phyloP scores from a whole-genome alignment of 164 flowering plant species.

The Santalum album region DNA sequence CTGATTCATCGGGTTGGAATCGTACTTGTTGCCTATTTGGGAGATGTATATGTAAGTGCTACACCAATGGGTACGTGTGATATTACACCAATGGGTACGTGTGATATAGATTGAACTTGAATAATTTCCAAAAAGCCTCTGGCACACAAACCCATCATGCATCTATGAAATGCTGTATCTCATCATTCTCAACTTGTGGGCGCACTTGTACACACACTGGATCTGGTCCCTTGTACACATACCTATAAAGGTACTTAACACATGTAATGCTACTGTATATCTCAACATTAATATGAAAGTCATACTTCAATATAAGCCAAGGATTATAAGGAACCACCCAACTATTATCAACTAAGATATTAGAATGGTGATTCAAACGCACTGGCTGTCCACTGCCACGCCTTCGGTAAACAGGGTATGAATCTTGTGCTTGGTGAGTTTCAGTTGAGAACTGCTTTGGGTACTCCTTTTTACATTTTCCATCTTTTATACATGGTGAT shows the following conservation, averaged over 20 bases:
- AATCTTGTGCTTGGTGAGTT: constrained; percentile 1
- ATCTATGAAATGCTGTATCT: too few relatives aligned
- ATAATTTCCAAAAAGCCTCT: too few relatives aligned
- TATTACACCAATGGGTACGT: too few relatives aligned
- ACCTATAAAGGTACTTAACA: background rate
- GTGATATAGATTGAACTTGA: too few relatives aligned
- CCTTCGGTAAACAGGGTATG: constrained; percentile 11
- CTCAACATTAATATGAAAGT: constrained; percentile 17
- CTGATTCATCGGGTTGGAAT: too few relatives aligned
- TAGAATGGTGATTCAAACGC: background rate
- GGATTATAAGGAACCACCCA: constrained; percentile 12
- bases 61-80: too few relatives aligned
- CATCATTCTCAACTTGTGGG: too few relatives aligned
- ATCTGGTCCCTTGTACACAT: too few relatives aligned
- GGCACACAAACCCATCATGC: too few relatives aligned
- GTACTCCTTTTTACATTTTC: constrained; percentile 2
- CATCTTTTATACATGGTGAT: constrained; percentile 8
- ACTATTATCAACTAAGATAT: background rate
- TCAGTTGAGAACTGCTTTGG: background rate
- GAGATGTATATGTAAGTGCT: too few relatives aligned
- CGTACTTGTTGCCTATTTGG: too few relatives aligned
- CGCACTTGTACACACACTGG: too few relatives aligned
- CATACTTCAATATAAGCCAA: constrained; percentile 1
- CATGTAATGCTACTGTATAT: constrained; percentile 8
- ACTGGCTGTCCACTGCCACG: background rate